Evolutionary conservation across 805 yeast genomes (phyloP), one percentile per base, ranked within the genome.

Genomic region (Blastobotrys mokoenaii): DNA sequence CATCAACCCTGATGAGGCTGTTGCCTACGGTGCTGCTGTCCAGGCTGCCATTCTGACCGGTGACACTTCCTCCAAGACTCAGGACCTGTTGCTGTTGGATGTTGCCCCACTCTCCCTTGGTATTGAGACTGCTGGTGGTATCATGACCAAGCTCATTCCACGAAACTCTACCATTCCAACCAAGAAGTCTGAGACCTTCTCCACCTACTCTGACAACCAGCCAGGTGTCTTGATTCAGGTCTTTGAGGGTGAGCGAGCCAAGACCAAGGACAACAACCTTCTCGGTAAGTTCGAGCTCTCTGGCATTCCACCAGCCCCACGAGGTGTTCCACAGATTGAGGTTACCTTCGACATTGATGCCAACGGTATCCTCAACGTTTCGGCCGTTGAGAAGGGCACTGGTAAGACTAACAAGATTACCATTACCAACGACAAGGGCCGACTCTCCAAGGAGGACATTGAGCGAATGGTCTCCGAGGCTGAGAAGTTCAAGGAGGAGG

Each of bases 81-180:
- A 88, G 76, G 97, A 88, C 69, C 76, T 88, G 69, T 75, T 90
- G 66, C 77, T 89, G 64, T 79, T 90, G 67, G 97, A 89, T 79
- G 97, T 89, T 68, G 94, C 97, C 63, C 97, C 97, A 70, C 78
- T 89, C 67, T 89, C 97, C 46, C 70, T 88, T 61, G 97, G 97
- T 81, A 88, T 89, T 71, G 97, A 89, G 76, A 89, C 96, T 58
- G 96, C 96, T 63, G 97, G 97, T 77, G 97, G 97, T 80, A 89
- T 88, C 72, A 88, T 89, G 95, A 89, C 96, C 69, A 86, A 86
- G 74, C 81, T 89, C 73, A 89, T 90, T 63, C 96, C 96, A 75
- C 84, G 98, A 79, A 90, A 90, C 84, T 83, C 96, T 47, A 87
- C 96, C 51, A 87, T 89, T 59, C 97, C 97, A 71, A 85, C 96